Evolutionary conservation across 75 land plant genomes (phyloP), one percentile per base, ranked within the genome.

Genomic region (Cupressus sempervirens): DNA sequence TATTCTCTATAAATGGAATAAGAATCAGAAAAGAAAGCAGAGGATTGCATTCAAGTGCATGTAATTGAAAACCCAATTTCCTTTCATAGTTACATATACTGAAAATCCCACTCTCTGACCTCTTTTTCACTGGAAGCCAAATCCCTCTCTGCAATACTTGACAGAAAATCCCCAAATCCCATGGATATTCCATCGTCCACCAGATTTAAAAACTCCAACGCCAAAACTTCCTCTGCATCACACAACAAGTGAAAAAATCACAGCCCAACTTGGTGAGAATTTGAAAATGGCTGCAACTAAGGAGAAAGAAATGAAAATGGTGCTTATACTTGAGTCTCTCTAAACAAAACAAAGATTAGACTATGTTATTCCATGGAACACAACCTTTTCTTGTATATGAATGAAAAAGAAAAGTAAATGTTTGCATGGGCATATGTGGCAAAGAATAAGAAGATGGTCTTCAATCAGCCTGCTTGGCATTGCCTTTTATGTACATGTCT

Each of bases 171-270:
- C 11, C 94, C 94, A 62, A 90, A 91, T 50, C 93, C 91, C 95
- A 92, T 92, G 29, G 93, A 94, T n/a, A 92, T 94, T 45, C 95
- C 95, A 86, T 91, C 94, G 0, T 93, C 95, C 56, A 91, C 90
- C 50, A 94, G 77, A 54, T 94, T 94, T 0, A 94, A 90, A 83
- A 92, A 81, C 0, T 94, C 94, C 82, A 94, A 80, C 81, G 92
- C 95, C 86, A 94, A 81, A 0, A 92, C 94, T 86, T 93, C 93
- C 52, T 89, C 92, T 93, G 88, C 83, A 81, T 9, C 79, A 72
- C 81, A 90, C 30, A 45, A 87, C 0, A 54, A 54, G 50, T 48
- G 50, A 48, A 48, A 48, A 48, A 48, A 6, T 7, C 46, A 45
- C 0, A 45, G 46, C 46, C 7, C 46, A 45, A 45, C 3, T 2